Percentiles rank a stretch among this genome's conserved stretches.
These are phyloP conservation scores for Solanum hybrid DNA, from an alignment of 305 asterid species.

Conservation along the genomic window DNA sequence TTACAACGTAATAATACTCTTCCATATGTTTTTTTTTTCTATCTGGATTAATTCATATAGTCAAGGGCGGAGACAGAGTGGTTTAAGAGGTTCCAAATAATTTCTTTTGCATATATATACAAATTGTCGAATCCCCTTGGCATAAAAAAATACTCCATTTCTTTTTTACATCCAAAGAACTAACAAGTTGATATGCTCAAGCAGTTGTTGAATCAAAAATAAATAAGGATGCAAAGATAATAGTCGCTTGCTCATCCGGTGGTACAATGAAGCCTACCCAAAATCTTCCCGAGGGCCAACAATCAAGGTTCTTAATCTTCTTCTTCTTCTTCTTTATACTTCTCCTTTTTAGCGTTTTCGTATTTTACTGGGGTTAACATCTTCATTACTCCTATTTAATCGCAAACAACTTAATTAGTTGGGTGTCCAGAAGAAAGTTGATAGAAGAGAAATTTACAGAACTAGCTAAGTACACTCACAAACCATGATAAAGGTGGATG, in stretches of 20 bases:
- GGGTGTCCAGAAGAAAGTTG: not conserved
- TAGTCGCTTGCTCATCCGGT: slow-evolving; percentile 91
- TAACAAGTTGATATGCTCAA: slow-evolving; percentile 4
- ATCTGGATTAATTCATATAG: not conserved
- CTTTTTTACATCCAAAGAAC: not conserved
- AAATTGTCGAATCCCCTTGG: not conserved
- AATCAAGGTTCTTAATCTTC: slow-evolving; percentile 48
- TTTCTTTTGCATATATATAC: not conserved
- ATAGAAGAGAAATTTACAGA: not conserved
- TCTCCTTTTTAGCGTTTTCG: not conserved
- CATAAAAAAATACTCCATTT: not conserved
- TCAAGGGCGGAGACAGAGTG: not conserved
- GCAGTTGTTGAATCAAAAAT: slow-evolving; percentile 78
- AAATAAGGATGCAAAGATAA: slow-evolving; percentile 65
- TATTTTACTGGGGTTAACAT: not conserved
- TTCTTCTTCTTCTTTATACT: not conserved
- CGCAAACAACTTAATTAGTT: not conserved
- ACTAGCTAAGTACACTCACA: not conserved
- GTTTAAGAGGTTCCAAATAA: not conserved
- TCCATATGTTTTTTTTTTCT: not conserved
- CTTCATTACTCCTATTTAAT: not conserved
- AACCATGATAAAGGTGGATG: not conserved
- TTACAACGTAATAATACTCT: slow-evolving; percentile 29
- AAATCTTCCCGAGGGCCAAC: slow-evolving; percentile 90
- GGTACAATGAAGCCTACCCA: slow-evolving; percentile 81